Evolutionary conservation across 176 grass and related monocot genomes (phyloP).

Genomic region (Cenchrus purpureus): DNA sequence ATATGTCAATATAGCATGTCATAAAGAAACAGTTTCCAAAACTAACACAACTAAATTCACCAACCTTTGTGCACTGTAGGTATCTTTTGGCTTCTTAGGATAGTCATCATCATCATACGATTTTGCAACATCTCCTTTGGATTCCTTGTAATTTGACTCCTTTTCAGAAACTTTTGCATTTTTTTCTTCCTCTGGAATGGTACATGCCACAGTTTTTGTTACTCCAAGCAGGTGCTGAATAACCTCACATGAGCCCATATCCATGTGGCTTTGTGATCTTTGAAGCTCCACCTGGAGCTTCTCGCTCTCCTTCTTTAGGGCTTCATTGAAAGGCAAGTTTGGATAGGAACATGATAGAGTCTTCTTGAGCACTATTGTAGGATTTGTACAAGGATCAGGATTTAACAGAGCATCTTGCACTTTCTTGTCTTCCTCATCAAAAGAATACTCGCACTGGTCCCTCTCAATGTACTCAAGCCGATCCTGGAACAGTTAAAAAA

Average conservation of each 20-base stretch:
- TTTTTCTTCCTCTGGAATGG: constrained; percentile 63
- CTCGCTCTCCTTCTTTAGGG: constrained; percentile 88
- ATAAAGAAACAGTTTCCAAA: constrained; percentile 29
- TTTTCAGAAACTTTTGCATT: constrained; percentile 48
- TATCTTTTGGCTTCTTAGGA: constrained; percentile 50
- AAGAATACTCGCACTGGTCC: constrained; percentile 94
- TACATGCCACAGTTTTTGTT: constrained; percentile 66
- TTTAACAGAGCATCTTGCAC: constrained; percentile 83
- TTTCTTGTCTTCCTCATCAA: constrained; percentile 97
- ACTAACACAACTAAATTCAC: constrained; percentile 31
- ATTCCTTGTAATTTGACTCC: constrained; percentile 34
- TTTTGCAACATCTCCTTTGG: constrained; percentile 42
- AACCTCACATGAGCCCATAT: constrained; percentile 80
- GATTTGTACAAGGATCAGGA: constrained; percentile 62
- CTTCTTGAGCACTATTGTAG: constrained; percentile 81
- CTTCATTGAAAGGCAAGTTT: constrained; percentile 88
- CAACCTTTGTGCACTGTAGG: constrained; percentile 42
- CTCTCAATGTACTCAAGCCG: constrained; percentile 83
- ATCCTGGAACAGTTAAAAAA: constrained; percentile 56
- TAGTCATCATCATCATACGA: constrained; percentile 42
- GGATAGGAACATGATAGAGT: constrained; percentile 92
- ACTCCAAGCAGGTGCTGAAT: constrained; percentile 91
- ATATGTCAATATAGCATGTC: no score
- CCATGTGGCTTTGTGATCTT: constrained; percentile 84
- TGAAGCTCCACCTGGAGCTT: constrained; percentile 95